These are phyloP conservation scores for Pascua sp. DNA, from an alignment of 1,284 basidiomycete genomes.

Conservation along the genomic window DNA sequence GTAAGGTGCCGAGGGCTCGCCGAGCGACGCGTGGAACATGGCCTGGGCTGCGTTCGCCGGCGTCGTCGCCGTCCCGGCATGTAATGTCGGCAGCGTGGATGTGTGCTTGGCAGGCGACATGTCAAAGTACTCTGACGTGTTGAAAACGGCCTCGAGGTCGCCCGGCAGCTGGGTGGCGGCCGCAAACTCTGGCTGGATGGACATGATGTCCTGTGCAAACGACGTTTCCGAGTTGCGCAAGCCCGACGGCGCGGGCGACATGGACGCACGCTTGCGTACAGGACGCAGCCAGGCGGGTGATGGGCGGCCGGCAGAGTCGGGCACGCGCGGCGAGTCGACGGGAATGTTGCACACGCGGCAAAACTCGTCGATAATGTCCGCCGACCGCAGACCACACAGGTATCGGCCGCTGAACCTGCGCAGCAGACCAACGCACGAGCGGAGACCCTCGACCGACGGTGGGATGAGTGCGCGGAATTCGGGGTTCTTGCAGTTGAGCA, in stretches of 20 bases:
- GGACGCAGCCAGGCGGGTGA: slow-evolving; percentile 81
- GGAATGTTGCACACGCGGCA: slow-evolving; percentile 87
- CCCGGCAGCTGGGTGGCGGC: slow-evolving; percentile 13
- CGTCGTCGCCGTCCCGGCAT: background rate
- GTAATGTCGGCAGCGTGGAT: too few species aligned
- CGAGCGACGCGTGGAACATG: slow-evolving; percentile 17
- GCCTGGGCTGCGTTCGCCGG: background rate
- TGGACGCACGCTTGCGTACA: slow-evolving; percentile 59
- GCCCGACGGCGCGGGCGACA: slow-evolving; percentile 40
- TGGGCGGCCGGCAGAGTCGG: slow-evolving; percentile 56
- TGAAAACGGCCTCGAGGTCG: slow-evolving; percentile 45
- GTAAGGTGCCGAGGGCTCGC: slow-evolving; percentile 31
- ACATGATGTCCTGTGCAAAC: slow-evolving; percentile 28
- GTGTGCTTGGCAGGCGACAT: slow-evolving; percentile 9
- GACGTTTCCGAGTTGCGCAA: slow-evolving; percentile 49
- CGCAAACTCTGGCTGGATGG: slow-evolving; percentile 20
- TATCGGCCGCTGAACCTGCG: slow-evolving; percentile 52
- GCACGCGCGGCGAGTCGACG: slow-evolving; percentile 59
- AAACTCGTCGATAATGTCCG: slow-evolving; percentile 87
- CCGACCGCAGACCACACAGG: slow-evolving; percentile 78
- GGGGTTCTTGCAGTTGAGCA: slow-evolving; percentile 60
- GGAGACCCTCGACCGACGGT: slow-evolving; percentile 72
- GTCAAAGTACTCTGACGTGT: slow-evolving; percentile 45
- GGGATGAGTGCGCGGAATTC: slow-evolving; percentile 64
- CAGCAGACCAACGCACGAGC: slow-evolving; percentile 76